Conservation (phyloP, 768 basidiomycete species). For the Trametes maxima region DNA sequence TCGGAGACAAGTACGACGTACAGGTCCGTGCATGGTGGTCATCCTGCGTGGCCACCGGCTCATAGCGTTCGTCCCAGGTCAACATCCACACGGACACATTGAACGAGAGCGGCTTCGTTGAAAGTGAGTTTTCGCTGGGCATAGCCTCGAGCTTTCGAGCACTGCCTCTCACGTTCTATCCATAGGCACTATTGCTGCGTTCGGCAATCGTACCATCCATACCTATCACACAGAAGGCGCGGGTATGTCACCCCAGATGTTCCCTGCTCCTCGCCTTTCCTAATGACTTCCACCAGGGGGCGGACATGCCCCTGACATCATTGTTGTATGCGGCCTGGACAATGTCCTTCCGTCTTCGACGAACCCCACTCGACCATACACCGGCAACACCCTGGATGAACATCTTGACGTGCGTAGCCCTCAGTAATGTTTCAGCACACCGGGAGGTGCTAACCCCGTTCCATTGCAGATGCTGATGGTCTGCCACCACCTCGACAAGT, state of each 20-base stretch:
- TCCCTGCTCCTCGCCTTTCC: background rate
- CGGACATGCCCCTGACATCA: slow-evolving; percentile 97
- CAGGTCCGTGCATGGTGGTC: slow-evolving; percentile 54
- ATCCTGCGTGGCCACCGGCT: background rate
- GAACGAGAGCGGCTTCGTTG: slow-evolving; percentile 97
- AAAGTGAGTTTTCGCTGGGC: slow-evolving; percentile 57
- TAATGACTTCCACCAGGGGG: slow-evolving; percentile 48
- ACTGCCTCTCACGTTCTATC: slow-evolving; percentile 10
- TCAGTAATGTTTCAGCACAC: background rate
- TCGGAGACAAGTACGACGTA: slow-evolving; percentile 91
- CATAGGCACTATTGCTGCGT: slow-evolving; percentile 84
- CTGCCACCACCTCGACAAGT: slow-evolving; percentile 94
- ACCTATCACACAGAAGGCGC: slow-evolving; percentile 98
- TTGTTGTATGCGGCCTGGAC: slow-evolving; percentile 87
- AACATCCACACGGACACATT: slow-evolving; percentile 98
- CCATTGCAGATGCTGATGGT: slow-evolving; percentile 92
- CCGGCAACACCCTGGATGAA: slow-evolving; percentile 91
- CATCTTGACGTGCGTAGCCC: slow-evolving; percentile 81
- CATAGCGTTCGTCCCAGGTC: slow-evolving; percentile 44
- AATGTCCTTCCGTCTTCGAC: slow-evolving; percentile 97
- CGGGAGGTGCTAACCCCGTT: slow-evolving; percentile 3
- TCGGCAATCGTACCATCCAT: slow-evolving; percentile 90
- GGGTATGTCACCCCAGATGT: slow-evolving; percentile 43
- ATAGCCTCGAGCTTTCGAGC: background rate
- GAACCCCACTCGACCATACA: slow-evolving; percentile 93